These are phyloP conservation scores for Penicillium pulvis DNA, from an alignment of 495 filamentous ascomycete species.

Conservation along the genomic window DNA sequence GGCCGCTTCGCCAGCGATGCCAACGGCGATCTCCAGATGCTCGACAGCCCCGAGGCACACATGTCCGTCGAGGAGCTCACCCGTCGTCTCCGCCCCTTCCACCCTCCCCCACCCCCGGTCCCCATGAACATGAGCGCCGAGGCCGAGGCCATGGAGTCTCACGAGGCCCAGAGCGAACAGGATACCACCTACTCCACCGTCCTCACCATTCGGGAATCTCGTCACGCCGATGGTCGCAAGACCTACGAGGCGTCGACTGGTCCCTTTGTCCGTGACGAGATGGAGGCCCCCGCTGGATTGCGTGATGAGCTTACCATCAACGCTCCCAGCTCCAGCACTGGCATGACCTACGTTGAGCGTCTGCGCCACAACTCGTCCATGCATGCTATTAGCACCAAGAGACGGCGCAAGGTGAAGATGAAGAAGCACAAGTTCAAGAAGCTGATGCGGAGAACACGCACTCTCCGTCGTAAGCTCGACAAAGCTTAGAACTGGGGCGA, in stretches of 20 bases:
- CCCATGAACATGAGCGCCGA: slow-evolving; percentile 44
- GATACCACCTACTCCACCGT: slow-evolving; percentile 70
- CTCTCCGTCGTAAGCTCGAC: slow-evolving; percentile 84
- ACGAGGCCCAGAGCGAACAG: slow-evolving; percentile 21
- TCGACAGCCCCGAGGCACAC: slow-evolving; percentile 36
- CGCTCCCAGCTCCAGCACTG: slow-evolving; percentile 30
- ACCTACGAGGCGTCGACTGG: slow-evolving; percentile 54
- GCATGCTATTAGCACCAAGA: slow-evolving; percentile 79
- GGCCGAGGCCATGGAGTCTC: slow-evolving; percentile 23
- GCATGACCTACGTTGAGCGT: slow-evolving; percentile 46
- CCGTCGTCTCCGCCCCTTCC: slow-evolving; percentile 71
- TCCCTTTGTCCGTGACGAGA: slow-evolving; percentile 42
- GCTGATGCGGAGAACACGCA: slow-evolving; percentile 89
- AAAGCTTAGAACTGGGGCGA: slow-evolving; percentile 37
- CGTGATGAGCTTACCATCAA: slow-evolving; percentile 36
- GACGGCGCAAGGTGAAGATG: slow-evolving; percentile 93
- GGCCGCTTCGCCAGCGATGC: slow-evolving; percentile 46
- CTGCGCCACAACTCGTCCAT: slow-evolving; percentile 41
- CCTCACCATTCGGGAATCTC: slow-evolving; percentile 79
- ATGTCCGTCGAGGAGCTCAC: slow-evolving; percentile 55
- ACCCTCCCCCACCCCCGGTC: slow-evolving; percentile 72
- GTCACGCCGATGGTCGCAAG: slow-evolving; percentile 67
- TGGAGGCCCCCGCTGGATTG: slow-evolving; percentile 38
- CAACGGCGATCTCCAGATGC: slow-evolving; percentile 55
- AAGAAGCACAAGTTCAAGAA: slow-evolving; percentile 99